Evolutionary conservation across 441 rosid species (phyloP).

Genomic region (Populus hybrid): DNA sequence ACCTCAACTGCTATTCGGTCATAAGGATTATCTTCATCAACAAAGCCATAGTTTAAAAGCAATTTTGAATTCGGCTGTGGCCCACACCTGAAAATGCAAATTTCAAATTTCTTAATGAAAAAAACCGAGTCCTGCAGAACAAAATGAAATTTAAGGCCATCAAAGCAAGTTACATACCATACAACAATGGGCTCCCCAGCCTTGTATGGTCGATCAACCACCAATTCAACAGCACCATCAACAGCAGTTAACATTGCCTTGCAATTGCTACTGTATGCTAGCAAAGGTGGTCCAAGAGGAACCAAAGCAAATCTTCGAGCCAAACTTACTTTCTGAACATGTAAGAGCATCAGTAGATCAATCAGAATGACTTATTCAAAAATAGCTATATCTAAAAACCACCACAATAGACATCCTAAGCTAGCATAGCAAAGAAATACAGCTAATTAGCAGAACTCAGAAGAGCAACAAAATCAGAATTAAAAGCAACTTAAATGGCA

Average conservation of each 20-base stretch:
- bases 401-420: too few species aligned
- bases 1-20: constrained; percentile 81
- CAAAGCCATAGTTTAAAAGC: constrained; percentile 94
- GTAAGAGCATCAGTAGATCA: constrained; percentile 6
- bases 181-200: constrained; percentile 92
- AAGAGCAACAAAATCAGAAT: neutral
- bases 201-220: constrained; percentile 78
- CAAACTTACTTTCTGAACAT: constrained; percentile 82
- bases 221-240: constrained; percentile 77
- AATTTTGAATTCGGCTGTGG: constrained; percentile 91
- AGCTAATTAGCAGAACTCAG: neutral
- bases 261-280: constrained; percentile 87
- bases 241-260: constrained; percentile 86
- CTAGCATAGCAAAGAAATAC: too few species aligned
- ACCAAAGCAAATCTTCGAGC: constrained; percentile 97
- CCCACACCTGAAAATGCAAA: constrained; percentile 66
- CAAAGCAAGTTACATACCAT: constrained; percentile 3
- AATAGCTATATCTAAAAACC: too few species aligned
- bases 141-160: constrained; percentile 14
- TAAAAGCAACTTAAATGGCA: neutral
- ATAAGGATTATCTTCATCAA: constrained; percentile 87
- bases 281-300: constrained; percentile 97
- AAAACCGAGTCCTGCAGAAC: constrained; percentile 10
- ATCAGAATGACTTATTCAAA: neutral
- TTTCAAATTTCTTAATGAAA: constrained; percentile 9